A percentile compares a stretch with the other conserved stretches of the same genome.
Evolutionary conservation across 176 grass and related monocot genomes (phyloP).

Genomic region (Aegilops sharonensis): DNA sequence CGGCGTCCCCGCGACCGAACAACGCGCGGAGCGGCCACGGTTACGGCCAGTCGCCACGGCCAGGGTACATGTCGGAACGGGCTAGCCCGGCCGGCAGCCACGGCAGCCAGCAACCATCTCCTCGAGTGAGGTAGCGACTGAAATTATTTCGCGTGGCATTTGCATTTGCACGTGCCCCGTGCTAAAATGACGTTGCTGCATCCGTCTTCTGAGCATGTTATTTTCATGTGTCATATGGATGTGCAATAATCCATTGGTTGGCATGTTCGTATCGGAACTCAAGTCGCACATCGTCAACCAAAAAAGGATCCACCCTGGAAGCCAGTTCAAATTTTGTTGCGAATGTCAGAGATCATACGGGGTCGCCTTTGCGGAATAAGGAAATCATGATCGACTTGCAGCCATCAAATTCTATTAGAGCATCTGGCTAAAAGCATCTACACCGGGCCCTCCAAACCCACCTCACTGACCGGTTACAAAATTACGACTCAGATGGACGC

Average conservation of each 20-base stretch:
- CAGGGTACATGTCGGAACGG: background rate
- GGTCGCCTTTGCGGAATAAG: no score
- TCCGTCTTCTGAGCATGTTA: background rate
- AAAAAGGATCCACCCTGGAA: background rate
- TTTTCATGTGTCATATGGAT: background rate
- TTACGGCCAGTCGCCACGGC: constrained; percentile 11
- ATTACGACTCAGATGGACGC: no score
- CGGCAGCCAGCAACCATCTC: constrained; percentile 8
- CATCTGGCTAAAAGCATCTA: no score
- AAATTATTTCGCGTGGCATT: background rate
- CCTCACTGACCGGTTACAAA: no score
- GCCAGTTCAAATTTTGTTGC: no score
- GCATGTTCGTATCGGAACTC: background rate
- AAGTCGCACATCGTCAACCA: background rate
- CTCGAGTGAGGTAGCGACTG: constrained; percentile 16
- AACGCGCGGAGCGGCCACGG: background rate
- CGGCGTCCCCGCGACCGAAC: constrained; percentile 23
- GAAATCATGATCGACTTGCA: no score
- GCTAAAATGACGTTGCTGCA: background rate
- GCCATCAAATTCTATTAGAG: no score
- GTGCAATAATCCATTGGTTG: background rate
- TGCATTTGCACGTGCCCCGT: background rate
- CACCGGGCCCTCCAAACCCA: no score
- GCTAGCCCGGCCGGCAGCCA: constrained; percentile 6
- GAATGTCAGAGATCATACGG: no score